Evolutionary conservation across 331 rosid genomes (phyloP).

Genomic region (Saraca asoca): DNA sequence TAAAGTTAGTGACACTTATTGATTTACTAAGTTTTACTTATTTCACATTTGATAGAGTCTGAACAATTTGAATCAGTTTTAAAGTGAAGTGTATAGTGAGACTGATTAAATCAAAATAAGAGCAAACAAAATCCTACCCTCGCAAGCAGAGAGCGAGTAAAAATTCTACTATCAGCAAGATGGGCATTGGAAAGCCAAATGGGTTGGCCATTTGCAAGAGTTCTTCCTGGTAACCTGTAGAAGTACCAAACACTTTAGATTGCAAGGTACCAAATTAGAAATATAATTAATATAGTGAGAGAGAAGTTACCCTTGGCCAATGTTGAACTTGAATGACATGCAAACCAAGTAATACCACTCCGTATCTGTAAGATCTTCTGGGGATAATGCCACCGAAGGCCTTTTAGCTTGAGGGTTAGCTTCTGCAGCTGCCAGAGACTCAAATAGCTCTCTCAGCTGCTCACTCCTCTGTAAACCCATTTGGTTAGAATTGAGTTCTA

Average conservation of each 20-base stretch:
- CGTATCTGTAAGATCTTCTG: constrained; percentile 83
- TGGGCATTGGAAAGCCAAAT: constrained; percentile 76
- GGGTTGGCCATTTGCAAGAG: constrained; percentile 57
- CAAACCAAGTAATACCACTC: constrained; percentile 97
- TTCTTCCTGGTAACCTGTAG: constrained; percentile 77
- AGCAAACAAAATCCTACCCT: constrained; percentile 49
- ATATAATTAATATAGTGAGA: background rate
- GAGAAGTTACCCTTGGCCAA: constrained; percentile 74
- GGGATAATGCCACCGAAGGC: constrained; percentile 83
- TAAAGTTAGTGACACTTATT: too few relatives aligned
- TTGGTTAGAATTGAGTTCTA: constrained; percentile 64
- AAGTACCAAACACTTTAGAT: constrained; percentile 8
- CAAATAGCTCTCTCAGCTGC: constrained; percentile 68
- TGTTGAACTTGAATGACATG: constrained; percentile 81
- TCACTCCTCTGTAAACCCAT: constrained; percentile 74
- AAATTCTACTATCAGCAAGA: constrained; percentile 64
- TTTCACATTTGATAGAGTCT: too few relatives aligned
- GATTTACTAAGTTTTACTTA: too few relatives aligned
- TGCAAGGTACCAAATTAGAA: background rate
- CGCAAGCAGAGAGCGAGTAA: constrained; percentile 73
- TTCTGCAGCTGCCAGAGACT: constrained; percentile 65
- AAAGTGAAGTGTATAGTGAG: too few relatives aligned
- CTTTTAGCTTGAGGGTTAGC: constrained; percentile 62
- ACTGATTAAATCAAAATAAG: too few relatives aligned
- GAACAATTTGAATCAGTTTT: too few relatives aligned